Conservation (phyloP, 345 rosid genomes). For the Geranium brycei region DNA sequence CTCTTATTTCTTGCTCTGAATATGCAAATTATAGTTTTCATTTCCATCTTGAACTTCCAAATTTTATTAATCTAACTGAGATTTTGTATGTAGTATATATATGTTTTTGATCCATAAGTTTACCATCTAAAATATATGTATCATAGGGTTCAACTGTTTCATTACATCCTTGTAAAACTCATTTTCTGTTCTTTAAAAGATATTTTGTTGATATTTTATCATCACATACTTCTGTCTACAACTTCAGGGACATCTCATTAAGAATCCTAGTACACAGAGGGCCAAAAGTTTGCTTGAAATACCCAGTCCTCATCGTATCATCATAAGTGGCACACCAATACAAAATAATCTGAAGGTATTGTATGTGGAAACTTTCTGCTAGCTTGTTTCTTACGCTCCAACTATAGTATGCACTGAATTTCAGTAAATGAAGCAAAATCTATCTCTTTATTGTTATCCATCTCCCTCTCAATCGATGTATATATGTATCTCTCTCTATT, state of each 20-base stretch:
- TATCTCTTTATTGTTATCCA: too few relatives aligned
- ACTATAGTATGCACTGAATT: neutral
- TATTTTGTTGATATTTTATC: neutral
- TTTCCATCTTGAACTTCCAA: neutral
- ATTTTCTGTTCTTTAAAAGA: neutral
- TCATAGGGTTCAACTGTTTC: neutral
- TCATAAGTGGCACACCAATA: constrained; percentile 91
- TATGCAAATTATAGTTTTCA: neutral
- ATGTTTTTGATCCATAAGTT: too few relatives aligned
- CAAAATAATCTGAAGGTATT: constrained; percentile 93
- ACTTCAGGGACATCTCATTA: constrained; percentile 86
- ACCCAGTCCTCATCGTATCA: constrained; percentile 76
- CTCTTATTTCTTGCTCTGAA: neutral
- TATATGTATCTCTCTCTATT: too few relatives aligned
- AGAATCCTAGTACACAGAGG: constrained; percentile 93
- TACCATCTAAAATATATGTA: neutral
- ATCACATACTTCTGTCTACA: neutral
- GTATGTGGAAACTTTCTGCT: constrained; percentile 9
- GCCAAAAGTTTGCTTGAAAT: constrained; percentile 95
- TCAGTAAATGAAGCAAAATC: too few relatives aligned
- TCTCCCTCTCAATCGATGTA: too few relatives aligned
- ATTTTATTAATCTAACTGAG: too few relatives aligned
- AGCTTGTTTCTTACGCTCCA: constrained; percentile 4
- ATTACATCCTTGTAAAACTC: neutral
- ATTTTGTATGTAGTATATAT: too few relatives aligned